Evolutionary conservation across 2,329 filamentous ascomycete genomes (phyloP).

Genomic region (Pyrenophora graminea): DNA sequence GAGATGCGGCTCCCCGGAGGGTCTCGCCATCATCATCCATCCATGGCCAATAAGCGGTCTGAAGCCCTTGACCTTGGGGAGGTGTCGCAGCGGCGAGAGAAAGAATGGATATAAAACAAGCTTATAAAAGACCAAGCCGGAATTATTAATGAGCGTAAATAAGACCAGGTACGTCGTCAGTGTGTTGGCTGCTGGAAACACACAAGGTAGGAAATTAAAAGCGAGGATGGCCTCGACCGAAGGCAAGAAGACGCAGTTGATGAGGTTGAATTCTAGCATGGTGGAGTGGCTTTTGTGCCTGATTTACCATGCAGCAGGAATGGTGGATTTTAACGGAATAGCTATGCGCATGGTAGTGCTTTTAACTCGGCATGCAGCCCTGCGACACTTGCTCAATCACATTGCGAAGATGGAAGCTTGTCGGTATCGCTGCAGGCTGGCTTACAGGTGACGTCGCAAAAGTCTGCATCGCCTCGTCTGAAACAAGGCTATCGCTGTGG

Average conservation of each 20-base stretch:
- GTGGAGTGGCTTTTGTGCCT: not conserved
- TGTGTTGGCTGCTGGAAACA: slow-evolving; percentile 15
- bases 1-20: slow-evolving; percentile 40
- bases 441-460: not conserved
- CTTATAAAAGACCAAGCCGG: slow-evolving; percentile 21
- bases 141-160: slow-evolving; percentile 23
- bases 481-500: not conserved
- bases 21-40: slow-evolving; percentile 39
- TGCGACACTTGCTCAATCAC: too few species aligned
- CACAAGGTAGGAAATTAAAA: slow-evolving; percentile 26
- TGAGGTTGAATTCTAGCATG: slow-evolving; percentile 22
- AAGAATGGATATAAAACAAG: slow-evolving; percentile 46
- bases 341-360: too few species aligned
- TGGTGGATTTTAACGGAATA: too few species aligned
- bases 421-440: too few species aligned
- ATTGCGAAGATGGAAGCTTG: too few species aligned
- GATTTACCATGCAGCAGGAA: not conserved
- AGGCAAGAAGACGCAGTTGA: slow-evolving; percentile 22
- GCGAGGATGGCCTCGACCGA: slow-evolving; percentile 24
- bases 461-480: not conserved
- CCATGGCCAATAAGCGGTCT: slow-evolving; percentile 47
- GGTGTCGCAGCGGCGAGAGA: slow-evolving; percentile 44
- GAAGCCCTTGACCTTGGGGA: slow-evolving; percentile 40
- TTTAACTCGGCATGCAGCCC: too few species aligned
- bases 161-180: slow-evolving; percentile 24